Percentiles rank a stretch among this genome's conserved stretches.
These are phyloP conservation scores for Ceratocystis papillata DNA, from an alignment of 2,329 filamentous ascomycete genomes.

Conservation along the genomic window DNA sequence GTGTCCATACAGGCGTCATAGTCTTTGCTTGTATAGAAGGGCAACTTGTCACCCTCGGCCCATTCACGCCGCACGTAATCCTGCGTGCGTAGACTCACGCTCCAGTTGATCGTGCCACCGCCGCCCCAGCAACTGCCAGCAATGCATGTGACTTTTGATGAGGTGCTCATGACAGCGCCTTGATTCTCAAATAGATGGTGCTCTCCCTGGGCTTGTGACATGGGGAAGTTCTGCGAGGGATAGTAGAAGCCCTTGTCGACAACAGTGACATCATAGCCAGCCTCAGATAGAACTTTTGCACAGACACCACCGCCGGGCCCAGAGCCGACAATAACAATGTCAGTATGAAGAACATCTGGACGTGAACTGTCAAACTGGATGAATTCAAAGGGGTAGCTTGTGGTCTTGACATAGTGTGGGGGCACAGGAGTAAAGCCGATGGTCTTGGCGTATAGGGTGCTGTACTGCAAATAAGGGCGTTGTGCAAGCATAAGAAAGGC, in stretches of 20 bases:
- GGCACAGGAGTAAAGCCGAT: slow-evolving; percentile 49
- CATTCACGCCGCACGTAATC: slow-evolving; percentile 70
- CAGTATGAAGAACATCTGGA: slow-evolving; percentile 30
- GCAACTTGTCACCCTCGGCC: slow-evolving; percentile 53
- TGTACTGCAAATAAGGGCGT: slow-evolving; percentile 45
- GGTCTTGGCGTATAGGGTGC: slow-evolving; percentile 43
- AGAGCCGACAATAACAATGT: slow-evolving; percentile 76
- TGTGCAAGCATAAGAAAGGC: slow-evolving; percentile 45
- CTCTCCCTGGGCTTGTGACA: slow-evolving; percentile 51
- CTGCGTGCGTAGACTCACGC: slow-evolving; percentile 53
- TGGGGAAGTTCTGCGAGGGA: slow-evolving; percentile 59
- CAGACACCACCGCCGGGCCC: slow-evolving; percentile 75
- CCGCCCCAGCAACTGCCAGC: slow-evolving; percentile 71
- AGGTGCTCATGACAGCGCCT: slow-evolving; percentile 46
- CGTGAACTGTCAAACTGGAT: slow-evolving; percentile 41
- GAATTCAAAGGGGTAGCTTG: slow-evolving; percentile 49
- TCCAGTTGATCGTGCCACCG: slow-evolving; percentile 84
- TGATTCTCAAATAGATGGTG: slow-evolving; percentile 59
- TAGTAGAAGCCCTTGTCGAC: slow-evolving; percentile 76
- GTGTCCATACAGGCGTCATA: slow-evolving; percentile 72
- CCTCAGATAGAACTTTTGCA: slow-evolving; percentile 70
- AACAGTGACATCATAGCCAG: slow-evolving; percentile 64
- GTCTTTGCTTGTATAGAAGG: slow-evolving; percentile 60
- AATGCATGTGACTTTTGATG: slow-evolving; percentile 49
- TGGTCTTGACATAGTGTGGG: slow-evolving; percentile 39